Base-by-base conservation (phyloP, 441 rosid species). In the Populus hybrid region DNA sequence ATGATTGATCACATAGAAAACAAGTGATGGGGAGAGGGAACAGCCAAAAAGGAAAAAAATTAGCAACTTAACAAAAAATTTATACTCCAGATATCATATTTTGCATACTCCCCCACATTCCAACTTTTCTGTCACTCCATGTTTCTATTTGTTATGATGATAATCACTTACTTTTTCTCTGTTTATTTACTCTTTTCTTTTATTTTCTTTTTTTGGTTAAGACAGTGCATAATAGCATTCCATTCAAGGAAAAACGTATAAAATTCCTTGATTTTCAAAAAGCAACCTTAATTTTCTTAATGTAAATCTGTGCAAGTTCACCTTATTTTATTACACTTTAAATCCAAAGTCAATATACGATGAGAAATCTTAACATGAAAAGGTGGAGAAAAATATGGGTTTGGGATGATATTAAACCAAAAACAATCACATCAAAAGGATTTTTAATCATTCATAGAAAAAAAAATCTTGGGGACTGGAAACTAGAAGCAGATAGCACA, bases 81-180 rank as follows among this genome's bases (percentile, higher is more conserved):
- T 21, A 70, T 77, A 69, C 38, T 78, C 70, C 28, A 59, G 8
- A 75, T 67, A 69, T 11, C 74, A 50, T 10, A 20, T 46, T 28
- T 70, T 38, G 24, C 24, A 69, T 34, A 10, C 16, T 8, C 46
- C 6, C 28, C 24, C 50, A 21, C 14, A n/a, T 46, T 21, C 73
- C 35, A 53, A 14, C 11, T n/a, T 24, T 20, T 63, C 14, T 36
- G 59, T 70, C 42, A 46, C 57, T 46, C 6, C 20, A 46, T 46
- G 5, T 46, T 46, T 46, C 57, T 46, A 46, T 46, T 46, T 5
- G 57, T 46, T 46, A 46, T 46, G 2, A 46, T 46, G 57, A 46
- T 5, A 46, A 46, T 46, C 57, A 46, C 20, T 46, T 12, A 46
- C 57, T 46, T 46, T 46, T 46, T 46, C 57, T 46, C 6, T n/a